Evolutionary conservation across 768 basidiomycete genomes (phyloP), one percentile per base, ranked within the genome.

Genomic region (Hysterangium stoloniferum): DNA sequence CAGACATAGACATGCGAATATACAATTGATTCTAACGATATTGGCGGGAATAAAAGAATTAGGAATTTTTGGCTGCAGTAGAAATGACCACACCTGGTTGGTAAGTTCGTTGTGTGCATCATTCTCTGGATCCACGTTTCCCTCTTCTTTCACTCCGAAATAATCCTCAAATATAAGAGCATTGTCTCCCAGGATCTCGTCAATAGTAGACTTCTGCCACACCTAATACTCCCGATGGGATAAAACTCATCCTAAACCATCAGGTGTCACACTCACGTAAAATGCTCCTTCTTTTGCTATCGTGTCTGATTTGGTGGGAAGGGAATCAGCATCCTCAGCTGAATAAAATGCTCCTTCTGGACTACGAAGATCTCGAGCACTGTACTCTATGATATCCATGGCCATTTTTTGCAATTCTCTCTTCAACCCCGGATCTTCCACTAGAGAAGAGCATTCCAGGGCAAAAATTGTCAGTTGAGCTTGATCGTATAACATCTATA

Each of bases 251-350:
- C 6, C 4, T 31, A 12, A 4, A 28, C 24, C 15, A 46, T 5
- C 15, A 15, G 28, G 46, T 20, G n/a, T 41, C 4, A 11, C 9
- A 45, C 44, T 25, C 20, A 48, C 46, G 25, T 69, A 69, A 59
- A 69, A 71, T 13, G 67, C 69, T 22, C 68, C 69, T 54, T 70
- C 68, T 60, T 59, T 57, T 7, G 19, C n/a, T 54, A 58, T 57
- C 33, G 33, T 53, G 54, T 59, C 62, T 52, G 52, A 65, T 55
- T 47, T 45, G 3, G 56, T 45, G 20, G 64, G 64, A 17, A 67
- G 60, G 1, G 66, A 67, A 47, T 72, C 71, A 1, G 71, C 71
- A 53, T 72, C 71, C 47, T 72, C 69, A 0, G 71, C 69, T 44
- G 63, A 64, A 57, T 60, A 69, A 53, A 69, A 67, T 9, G 63